Conservation (phyloP, 768 basidiomycete species). For the Lepiota brunneoincarnata region DNA sequence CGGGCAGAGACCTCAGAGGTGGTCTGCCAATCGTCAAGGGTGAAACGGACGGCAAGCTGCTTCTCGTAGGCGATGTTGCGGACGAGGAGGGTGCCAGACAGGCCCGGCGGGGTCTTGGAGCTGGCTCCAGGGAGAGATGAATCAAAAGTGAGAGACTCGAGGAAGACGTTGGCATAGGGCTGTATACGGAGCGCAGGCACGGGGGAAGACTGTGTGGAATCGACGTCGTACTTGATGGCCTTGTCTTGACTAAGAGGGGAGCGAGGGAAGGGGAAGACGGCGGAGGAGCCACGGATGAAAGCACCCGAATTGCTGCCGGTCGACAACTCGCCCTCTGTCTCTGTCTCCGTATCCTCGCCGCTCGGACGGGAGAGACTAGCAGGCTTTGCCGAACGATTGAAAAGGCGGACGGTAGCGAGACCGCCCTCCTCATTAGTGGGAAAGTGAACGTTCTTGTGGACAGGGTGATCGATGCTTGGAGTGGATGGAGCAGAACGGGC, state of each 20-base stretch:
- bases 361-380: slow-evolving; percentile 40
- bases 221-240: slow-evolving; percentile 19
- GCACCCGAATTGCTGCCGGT: slow-evolving; percentile 10
- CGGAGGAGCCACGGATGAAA: not conserved
- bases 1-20: slow-evolving; percentile 77
- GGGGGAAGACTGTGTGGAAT: slow-evolving; percentile 19
- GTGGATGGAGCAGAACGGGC: slow-evolving; percentile 58
- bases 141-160: slow-evolving; percentile 24
- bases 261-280: slow-evolving; percentile 4
- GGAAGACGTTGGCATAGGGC: slow-evolving; percentile 27
- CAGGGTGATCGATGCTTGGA: slow-evolving; percentile 25
- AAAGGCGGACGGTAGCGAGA: slow-evolving; percentile 61
- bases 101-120: slow-evolving; percentile 22
- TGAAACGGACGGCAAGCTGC: slow-evolving; percentile 81
- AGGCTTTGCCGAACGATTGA: slow-evolving; percentile 67
- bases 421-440: slow-evolving; percentile 60
- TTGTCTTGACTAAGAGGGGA: slow-evolving; percentile 7
- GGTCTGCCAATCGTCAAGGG: slow-evolving; percentile 93
- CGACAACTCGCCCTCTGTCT: slow-evolving; percentile 29
- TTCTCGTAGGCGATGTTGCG: slow-evolving; percentile 88
- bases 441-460: slow-evolving; percentile 87
- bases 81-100: slow-evolving; percentile 78
- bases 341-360: slow-evolving; percentile 44
- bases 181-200: slow-evolving; percentile 23
- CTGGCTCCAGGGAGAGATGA: slow-evolving; percentile 8